Evolutionary conservation across 257 asterid species (phyloP), one percentile per base, ranked within the genome.

Genomic region (Eucommia ulmoides): DNA sequence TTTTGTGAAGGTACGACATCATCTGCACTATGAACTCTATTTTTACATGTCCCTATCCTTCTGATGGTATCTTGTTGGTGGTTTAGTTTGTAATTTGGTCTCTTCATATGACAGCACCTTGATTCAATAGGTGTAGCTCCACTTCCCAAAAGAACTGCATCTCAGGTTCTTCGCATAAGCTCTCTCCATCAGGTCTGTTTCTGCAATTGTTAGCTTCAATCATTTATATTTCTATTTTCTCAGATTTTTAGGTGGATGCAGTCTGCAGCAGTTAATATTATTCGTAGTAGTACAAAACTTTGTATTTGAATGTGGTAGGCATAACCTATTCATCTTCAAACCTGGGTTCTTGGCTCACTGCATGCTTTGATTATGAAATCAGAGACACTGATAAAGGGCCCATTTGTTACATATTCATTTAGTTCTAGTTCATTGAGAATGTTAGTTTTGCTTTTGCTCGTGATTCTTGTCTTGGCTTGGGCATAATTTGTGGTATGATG

Each of bases 101-200:
- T 42, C 33, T 18, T 53, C 47, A 20, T 56, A 25, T 42, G 47
- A 33, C 77, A 91, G 96, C 98, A 91, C 68, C 77, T 91, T 54
- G 75, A 65, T 63, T 65, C 83, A 54, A 65, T 83, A 73, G 94
- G 94, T 57, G 67, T 77, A 61, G 74, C 93, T 47, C 80, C 91
- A 47, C 92, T 89, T 51, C 96, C 96, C 44, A 73, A 70, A 60
- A 77, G 96, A 69, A 80, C 60, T 64, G 54, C 45, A 52, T 67
- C 63, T 55, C 94, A 80, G 71, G 65, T 88, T 61, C 84, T 91
- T 53, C 94, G 94, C 7, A 79, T 83, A 73, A 82, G 96, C 75
- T 76, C 88, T 44, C 88, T 91, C 62, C 98, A 86, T 81, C 98
- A 86, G 96, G 96, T 91, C 51, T 59, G 45, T 24, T 61, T 64